phyloP scores from a whole-genome alignment of 805 yeast genomes.

The Vanderwaltozyma tropicalis region DNA sequence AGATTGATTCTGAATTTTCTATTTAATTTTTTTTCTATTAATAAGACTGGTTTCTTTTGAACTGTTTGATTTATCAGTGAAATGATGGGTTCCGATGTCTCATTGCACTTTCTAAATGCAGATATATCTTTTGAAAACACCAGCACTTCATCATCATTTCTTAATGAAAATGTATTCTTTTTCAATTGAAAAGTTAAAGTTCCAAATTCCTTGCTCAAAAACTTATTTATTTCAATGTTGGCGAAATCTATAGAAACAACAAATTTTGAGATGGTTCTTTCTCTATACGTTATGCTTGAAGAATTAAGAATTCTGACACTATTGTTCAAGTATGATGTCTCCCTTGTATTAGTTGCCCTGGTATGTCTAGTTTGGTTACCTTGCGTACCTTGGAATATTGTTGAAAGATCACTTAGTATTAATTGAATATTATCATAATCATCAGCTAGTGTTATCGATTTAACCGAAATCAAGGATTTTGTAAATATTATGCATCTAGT shows the following conservation, averaged over 20 bases:
- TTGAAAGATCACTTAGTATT: neutral
- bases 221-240: slow-evolving; percentile 5
- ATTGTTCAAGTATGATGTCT: neutral
- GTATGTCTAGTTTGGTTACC: neutral
- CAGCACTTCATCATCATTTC: slow-evolving; percentile 4
- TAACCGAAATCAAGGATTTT: neutral
- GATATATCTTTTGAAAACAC: slow-evolving; percentile 5
- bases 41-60: slow-evolving; percentile 32
- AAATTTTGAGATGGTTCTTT: slow-evolving; percentile 9
- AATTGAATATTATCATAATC: neutral
- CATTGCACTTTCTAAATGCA: slow-evolving; percentile 5
- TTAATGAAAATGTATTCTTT: slow-evolving; percentile 8
- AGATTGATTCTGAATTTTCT: slow-evolving; percentile 35
- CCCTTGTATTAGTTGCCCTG: too few species aligned
- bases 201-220: slow-evolving; percentile 14
- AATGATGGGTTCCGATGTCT: slow-evolving; percentile 11
- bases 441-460: neutral
- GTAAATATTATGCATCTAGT: neutral
- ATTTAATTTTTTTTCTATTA: slow-evolving; percentile 29
- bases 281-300: slow-evolving; percentile 16
- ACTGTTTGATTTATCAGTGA: slow-evolving; percentile 28
- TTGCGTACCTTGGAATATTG: too few species aligned
- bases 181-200: slow-evolving; percentile 4
- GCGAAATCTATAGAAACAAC: slow-evolving; percentile 10
- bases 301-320: slow-evolving; percentile 22